Conservation (phyloP, 768 basidiomycete species). For the Vararia minispora region DNA sequence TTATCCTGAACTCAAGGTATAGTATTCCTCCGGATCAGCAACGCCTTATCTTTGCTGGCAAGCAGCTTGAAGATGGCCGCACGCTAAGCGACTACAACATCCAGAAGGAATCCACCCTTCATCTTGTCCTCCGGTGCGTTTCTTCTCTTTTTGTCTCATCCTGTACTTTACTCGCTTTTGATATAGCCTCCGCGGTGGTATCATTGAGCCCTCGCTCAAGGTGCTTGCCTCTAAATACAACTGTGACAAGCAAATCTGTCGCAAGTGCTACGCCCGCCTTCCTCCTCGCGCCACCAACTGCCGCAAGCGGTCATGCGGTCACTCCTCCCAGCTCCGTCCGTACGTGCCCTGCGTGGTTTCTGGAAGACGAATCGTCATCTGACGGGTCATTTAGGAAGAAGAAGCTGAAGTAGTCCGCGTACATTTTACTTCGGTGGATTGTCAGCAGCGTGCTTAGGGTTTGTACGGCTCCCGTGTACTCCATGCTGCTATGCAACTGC, state of each 20-base stretch:
- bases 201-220: conserved; percentile 98
- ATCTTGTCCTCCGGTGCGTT: conserved; percentile 86
- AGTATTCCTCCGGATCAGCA: conserved; percentile 94
- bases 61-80: conserved; percentile 97
- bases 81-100: conserved; percentile 97
- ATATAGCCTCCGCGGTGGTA: conserved; percentile 86
- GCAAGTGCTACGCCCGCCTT: conserved; percentile 99
- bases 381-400: conserved; percentile 57
- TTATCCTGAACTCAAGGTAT: conserved; percentile 1
- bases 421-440: conserved; percentile 2
- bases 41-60: conserved; percentile 92
- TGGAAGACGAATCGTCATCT: background rate
- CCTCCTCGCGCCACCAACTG: conserved; percentile 99
- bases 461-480: background rate
- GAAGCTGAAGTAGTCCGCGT: conserved; percentile 75
- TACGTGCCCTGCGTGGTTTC: conserved; percentile 30
- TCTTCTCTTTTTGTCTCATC: background rate
- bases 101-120: conserved; percentile 96
- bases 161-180: conserved; percentile 4
- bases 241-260: conserved; percentile 99
- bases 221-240: conserved; percentile 96
- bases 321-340: conserved; percentile 87
- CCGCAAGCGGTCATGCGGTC: conserved; percentile 88
- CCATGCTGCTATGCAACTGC: conserved; percentile 2
- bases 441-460: conserved; percentile 2